These are phyloP conservation scores for Cetradonia linearis DNA, from an alignment of 495 filamentous ascomycete genomes.

Conservation along the genomic window DNA sequence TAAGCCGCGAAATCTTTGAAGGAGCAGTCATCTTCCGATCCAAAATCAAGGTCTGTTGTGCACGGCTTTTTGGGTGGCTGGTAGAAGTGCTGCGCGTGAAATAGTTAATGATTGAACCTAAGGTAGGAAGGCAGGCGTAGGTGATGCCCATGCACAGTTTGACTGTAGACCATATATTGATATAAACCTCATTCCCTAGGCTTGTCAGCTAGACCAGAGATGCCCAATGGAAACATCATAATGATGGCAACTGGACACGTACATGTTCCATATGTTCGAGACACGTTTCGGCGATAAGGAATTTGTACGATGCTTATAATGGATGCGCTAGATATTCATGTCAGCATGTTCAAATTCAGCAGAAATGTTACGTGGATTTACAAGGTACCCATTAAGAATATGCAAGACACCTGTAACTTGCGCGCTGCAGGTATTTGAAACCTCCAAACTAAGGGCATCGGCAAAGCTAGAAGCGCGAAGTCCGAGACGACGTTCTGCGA, in stretches of 20 bases:
- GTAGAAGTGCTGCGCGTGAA: neutral
- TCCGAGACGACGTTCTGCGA: neutral
- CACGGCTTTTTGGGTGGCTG: neutral
- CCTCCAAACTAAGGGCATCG: neutral
- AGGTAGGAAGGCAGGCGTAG: neutral
- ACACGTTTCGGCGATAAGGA: neutral
- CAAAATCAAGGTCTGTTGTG: neutral
- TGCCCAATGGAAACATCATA: neutral
- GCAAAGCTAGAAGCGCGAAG: neutral
- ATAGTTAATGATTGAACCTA: neutral
- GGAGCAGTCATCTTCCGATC: neutral
- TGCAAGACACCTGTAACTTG: slow-evolving; percentile 1
- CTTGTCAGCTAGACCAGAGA: neutral
- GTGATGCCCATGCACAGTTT: slow-evolving; percentile 1
- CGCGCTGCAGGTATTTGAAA: neutral
- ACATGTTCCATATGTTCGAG: neutral
- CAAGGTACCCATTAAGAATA: neutral
- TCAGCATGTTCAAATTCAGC: neutral
- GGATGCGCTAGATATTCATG: neutral
- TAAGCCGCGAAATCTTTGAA: neutral
- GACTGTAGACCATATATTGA: neutral
- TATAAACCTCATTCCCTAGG: neutral
- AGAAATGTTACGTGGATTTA: neutral
- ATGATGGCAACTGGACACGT: neutral
- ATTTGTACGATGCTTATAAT: neutral